Evolutionary conservation across 2,329 filamentous ascomycete genomes (phyloP).

Genomic region (Alternaria angustiovoidea): DNA sequence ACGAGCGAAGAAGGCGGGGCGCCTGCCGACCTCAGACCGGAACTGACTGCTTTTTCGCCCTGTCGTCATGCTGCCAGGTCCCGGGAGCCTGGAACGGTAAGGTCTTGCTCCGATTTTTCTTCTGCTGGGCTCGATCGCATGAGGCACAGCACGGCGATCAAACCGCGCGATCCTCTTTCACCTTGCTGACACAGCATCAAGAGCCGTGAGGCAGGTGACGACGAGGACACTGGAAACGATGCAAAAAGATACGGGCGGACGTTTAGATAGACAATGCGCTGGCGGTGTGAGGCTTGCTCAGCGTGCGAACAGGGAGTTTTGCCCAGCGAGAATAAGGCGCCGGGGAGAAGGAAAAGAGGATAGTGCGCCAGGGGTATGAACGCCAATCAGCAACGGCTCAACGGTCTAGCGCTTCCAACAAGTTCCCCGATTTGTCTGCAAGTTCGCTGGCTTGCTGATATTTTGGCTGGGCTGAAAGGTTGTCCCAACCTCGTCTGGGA

Average conservation of each 20-base stretch:
- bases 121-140: constrained; percentile 24
- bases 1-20: constrained; percentile 21
- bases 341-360: constrained; percentile 12
- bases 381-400: constrained; percentile 40
- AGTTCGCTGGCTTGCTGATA: constrained; percentile 20
- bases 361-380: constrained; percentile 25
- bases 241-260: constrained; percentile 20
- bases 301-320: constrained; percentile 21
- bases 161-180: constrained; percentile 4
- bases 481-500: constrained; percentile 24
- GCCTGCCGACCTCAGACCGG: constrained; percentile 33
- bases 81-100: constrained; percentile 39
- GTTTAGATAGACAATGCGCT: constrained; percentile 32
- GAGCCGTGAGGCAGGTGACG: constrained; percentile 2
- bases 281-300: constrained; percentile 40
- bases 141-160: constrained; percentile 22
- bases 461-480: constrained; percentile 26
- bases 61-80: constrained; percentile 48
- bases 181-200: not conserved
- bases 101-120: constrained; percentile 21
- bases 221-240: constrained; percentile 15
- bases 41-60: constrained; percentile 16
- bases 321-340: constrained; percentile 23
- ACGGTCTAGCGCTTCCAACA: constrained; percentile 31
- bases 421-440: constrained; percentile 39